Evolutionary conservation across 768 basidiomycete genomes (phyloP), one percentile per base, ranked within the genome.

Genomic region (Mycena vitilis): DNA sequence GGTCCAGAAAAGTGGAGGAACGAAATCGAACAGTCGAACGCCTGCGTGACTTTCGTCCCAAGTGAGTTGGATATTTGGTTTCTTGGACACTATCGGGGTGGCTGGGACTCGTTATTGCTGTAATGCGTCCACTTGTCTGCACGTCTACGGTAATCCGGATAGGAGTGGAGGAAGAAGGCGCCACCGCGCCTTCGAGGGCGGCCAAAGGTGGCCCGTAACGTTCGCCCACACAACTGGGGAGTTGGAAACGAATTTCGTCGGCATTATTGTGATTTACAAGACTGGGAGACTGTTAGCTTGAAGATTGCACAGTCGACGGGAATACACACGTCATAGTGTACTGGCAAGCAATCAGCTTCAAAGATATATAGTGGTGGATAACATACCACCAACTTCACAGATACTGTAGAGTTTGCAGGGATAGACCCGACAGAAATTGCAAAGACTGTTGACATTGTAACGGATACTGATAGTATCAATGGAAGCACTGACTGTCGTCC

Each of bases 351-450:
- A 34, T 44, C 22, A 60, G 47, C 34, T 37, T 70, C 9, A 51
- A 60, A 67, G 22, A 34, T 23, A 40, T 15, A 37, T 52, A 34
- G 58, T 12, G 20, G 54, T 59, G 16, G 53, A 23, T 40, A 40
- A 73, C 83, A 60, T 71, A 88, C 88, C 51, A 82, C 83, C 40
- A 88, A 30, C 40, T 75, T 77, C 0, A 82, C 80, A 30, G 76
- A 77, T 5, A 88, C 82, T 1, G 74, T 82, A 48, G 81, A 70
- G 2, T 70, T 67, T 0, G 84, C 77, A 37, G 85, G 85, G 58
- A 89, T 82, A 0, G 85, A 83, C 12, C 88, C 88, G 5, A 89
- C 71, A 4, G 88, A 89, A 44, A 89, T 86, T 0, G 83, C 86
- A 72, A 89, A 88, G 60, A 87, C 88, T 89, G 52, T 42, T 7